These are phyloP conservation scores for Cenchrus fungigraminus DNA, from an alignment of 176 grass and related monocot genomes.

Conservation along the genomic window DNA sequence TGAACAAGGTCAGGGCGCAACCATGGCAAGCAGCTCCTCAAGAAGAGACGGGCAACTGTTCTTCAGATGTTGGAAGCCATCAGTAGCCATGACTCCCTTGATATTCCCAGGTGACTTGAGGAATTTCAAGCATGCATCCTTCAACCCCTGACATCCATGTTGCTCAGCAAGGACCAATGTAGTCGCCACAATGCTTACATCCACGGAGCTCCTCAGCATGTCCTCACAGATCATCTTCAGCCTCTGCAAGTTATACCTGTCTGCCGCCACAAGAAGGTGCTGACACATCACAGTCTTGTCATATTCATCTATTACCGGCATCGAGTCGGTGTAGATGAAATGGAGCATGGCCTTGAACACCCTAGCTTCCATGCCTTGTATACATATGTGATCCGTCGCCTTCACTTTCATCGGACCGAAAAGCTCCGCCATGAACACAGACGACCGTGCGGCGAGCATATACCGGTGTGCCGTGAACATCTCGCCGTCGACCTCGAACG, in stretches of 20 bases:
- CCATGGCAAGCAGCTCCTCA: background rate
- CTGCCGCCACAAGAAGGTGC: slow-evolving; percentile 40
- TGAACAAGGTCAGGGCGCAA: background rate
- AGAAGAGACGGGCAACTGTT: background rate
- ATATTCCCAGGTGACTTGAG: background rate
- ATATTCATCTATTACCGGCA: background rate
- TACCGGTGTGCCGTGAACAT: slow-evolving; percentile 24
- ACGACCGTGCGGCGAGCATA: slow-evolving; percentile 36
- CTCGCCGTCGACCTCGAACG: slow-evolving; percentile 26
- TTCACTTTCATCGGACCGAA: slow-evolving; percentile 15
- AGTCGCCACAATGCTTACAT: background rate
- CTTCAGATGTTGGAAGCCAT: background rate
- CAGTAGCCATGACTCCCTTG: background rate
- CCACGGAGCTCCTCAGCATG: background rate
- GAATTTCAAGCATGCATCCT: slow-evolving; percentile 27
- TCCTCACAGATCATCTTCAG: background rate
- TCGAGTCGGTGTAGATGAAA: slow-evolving; percentile 43
- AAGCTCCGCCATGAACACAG: slow-evolving; percentile 38
- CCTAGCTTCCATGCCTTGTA: slow-evolving; percentile 34
- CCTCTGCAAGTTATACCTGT: no score
- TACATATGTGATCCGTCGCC: background rate
- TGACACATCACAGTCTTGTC: slow-evolving; percentile 14
- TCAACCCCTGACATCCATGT: background rate
- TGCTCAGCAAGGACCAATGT: background rate
- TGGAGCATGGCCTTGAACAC: slow-evolving; percentile 42